Evolutionary conservation across 306 rosid species (phyloP).

Genomic region (Quercus glauca): DNA sequence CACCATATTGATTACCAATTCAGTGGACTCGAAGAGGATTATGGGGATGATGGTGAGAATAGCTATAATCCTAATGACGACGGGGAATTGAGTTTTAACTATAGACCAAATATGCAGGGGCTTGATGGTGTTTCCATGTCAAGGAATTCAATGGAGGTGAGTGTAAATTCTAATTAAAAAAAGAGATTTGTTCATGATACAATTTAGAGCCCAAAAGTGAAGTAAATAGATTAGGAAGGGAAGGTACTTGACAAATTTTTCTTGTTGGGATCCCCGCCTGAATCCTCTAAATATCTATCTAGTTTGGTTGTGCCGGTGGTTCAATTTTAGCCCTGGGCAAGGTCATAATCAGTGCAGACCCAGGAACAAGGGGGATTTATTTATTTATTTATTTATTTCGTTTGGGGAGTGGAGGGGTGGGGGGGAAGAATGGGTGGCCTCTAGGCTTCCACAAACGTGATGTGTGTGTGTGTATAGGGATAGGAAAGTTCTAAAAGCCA

Average conservation of each 20-base stretch:
- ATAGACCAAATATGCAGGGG: slow-evolving; percentile 50
- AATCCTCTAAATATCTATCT: background rate
- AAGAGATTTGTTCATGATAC: background rate
- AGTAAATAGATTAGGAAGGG: background rate
- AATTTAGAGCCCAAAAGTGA: background rate
- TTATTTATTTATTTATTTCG: too few relatives aligned
- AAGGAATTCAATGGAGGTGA: slow-evolving; percentile 71
- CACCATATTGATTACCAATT: slow-evolving; percentile 85
- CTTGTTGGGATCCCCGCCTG: background rate
- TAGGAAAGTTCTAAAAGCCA: too few relatives aligned
- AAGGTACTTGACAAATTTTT: background rate
- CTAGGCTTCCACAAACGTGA: too few relatives aligned
- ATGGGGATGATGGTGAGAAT: slow-evolving; percentile 33
- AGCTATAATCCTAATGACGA: slow-evolving; percentile 37
- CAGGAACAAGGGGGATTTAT: background rate
- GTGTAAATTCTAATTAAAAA: slow-evolving; percentile 9
- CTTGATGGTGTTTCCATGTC: slow-evolving; percentile 48
- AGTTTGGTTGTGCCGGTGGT: background rate
- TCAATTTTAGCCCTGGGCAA: background rate
- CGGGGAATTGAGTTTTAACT: slow-evolving; percentile 77
- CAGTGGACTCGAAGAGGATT: slow-evolving; percentile 71
- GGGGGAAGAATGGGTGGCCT: too few relatives aligned
- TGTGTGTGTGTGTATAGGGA: too few relatives aligned
- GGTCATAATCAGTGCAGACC: background rate
- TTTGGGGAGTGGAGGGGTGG: too few relatives aligned